Evolutionary conservation across 2,329 filamentous ascomycete species (phyloP).

Genomic region (Zalaria sp.): DNA sequence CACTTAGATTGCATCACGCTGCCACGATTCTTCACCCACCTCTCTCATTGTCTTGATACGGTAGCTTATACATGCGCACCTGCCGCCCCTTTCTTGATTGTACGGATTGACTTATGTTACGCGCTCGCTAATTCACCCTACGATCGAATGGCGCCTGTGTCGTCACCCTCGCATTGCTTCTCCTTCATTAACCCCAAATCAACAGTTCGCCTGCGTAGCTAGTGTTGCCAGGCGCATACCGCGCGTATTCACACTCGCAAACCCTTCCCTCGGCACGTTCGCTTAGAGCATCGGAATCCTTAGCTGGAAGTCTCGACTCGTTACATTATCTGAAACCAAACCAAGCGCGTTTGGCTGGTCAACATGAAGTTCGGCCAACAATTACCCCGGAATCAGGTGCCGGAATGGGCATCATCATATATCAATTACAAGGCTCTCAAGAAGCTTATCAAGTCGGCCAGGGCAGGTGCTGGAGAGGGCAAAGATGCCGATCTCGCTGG

Average conservation of each 20-base stretch:
- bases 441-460: conserved; percentile 78
- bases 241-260: not conserved
- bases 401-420: conserved; percentile 72
- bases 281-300: not conserved
- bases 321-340: not conserved
- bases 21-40: too few relatives aligned
- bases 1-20: too few relatives aligned
- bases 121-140: too few relatives aligned
- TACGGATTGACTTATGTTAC: too few relatives aligned
- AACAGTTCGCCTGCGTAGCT: conserved; percentile 4
- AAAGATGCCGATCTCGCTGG: conserved; percentile 79
- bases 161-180: not conserved
- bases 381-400: conserved; percentile 69
- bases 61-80: too few relatives aligned
- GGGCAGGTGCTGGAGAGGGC: conserved; percentile 47
- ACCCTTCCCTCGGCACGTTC: not conserved
- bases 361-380: conserved; percentile 38
- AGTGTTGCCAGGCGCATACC: not conserved
- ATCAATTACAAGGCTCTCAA: conserved; percentile 89
- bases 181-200: conserved; percentile 4
- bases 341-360: not conserved
- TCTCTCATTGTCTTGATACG: too few relatives aligned
- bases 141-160: conserved; percentile 2
- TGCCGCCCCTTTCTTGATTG: too few relatives aligned
- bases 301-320: not conserved